phyloP scores from a whole-genome alignment of 345 rosid genomes.

The Rhodamnia argentea region DNA sequence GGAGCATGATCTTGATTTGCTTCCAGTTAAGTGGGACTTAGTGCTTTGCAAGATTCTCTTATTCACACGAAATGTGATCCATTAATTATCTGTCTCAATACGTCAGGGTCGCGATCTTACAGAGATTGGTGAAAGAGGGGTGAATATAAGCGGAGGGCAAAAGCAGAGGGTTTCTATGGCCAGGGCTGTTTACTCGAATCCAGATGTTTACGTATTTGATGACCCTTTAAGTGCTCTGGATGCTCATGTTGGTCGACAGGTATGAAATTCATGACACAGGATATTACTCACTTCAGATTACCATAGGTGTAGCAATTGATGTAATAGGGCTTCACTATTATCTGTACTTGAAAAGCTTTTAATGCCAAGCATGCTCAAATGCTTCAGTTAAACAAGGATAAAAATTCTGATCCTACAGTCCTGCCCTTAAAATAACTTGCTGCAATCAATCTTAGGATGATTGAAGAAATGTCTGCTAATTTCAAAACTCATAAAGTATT shows the following conservation, averaged over 20 bases:
- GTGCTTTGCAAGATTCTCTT: background rate
- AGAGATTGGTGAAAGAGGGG: constrained; percentile 98
- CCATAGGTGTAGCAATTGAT: background rate
- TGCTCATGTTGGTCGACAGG: constrained; percentile 91
- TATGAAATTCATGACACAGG: constrained; percentile 1
- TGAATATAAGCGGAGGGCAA: constrained; percentile 97
- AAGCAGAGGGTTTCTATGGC: constrained; percentile 99
- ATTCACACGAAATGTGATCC: background rate
- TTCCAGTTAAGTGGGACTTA: constrained; percentile 58
- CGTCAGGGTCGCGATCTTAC: constrained; percentile 76
- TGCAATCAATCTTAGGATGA: background rate
- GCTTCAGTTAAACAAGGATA: background rate
- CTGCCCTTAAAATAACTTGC: background rate
- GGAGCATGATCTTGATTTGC: constrained; percentile 73
- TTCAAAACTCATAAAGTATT: background rate
- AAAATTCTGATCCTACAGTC: background rate
- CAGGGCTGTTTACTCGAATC: constrained; percentile 85
- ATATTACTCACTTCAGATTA: background rate
- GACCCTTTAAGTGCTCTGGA: constrained; percentile 97
- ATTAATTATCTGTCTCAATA: background rate
- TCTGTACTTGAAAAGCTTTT: background rate
- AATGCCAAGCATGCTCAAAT: background rate
- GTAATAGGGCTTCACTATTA: background rate
- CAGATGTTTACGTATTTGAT: constrained; percentile 89
- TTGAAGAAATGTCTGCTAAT: background rate